Conservation (phyloP, 306 rosid genomes). For the Begonia masoniana region DNA sequence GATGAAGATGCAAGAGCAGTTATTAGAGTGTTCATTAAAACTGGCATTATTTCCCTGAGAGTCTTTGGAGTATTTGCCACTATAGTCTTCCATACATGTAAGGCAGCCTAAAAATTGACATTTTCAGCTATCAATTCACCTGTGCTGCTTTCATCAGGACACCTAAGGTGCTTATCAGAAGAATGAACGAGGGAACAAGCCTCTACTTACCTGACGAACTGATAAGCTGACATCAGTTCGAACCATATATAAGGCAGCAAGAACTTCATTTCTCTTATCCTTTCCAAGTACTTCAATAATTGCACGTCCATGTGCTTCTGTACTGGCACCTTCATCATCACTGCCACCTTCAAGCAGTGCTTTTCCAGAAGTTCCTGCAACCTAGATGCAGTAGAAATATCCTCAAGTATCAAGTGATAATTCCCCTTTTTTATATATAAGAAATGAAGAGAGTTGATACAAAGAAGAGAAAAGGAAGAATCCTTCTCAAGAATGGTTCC, state of each 20-base stretch:
- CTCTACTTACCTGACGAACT: slow-evolving; percentile 75
- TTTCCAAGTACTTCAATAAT: slow-evolving; percentile 87
- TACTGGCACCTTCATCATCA: slow-evolving; percentile 99
- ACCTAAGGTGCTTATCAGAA: too few relatives aligned
- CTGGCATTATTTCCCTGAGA: slow-evolving; percentile 90
- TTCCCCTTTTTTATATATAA: background rate
- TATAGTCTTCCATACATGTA: slow-evolving; percentile 97
- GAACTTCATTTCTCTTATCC: slow-evolving; percentile 84
- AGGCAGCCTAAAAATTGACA: slow-evolving; percentile 59
- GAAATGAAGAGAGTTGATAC: too few relatives aligned
- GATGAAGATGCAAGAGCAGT: slow-evolving; percentile 90
- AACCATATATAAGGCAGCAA: slow-evolving; percentile 95
- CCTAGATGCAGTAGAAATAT: slow-evolving; percentile 32
- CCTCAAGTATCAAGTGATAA: slow-evolving; percentile 5
- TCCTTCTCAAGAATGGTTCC: too few relatives aligned
- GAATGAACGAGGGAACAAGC: too few relatives aligned
- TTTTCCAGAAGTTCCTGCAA: slow-evolving; percentile 99
- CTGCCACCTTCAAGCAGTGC: slow-evolving; percentile 99
- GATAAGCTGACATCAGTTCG: slow-evolving; percentile 91
- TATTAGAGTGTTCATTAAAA: slow-evolving; percentile 88
- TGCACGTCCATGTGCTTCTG: slow-evolving; percentile 98
- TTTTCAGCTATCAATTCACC: background rate
- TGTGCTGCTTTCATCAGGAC: too few relatives aligned
- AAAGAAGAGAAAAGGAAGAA: too few relatives aligned
- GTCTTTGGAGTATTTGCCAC: slow-evolving; percentile 97